These are phyloP conservation scores for Eutrema yunnanense DNA, from an alignment of 345 rosid species.

Conservation along the genomic window DNA sequence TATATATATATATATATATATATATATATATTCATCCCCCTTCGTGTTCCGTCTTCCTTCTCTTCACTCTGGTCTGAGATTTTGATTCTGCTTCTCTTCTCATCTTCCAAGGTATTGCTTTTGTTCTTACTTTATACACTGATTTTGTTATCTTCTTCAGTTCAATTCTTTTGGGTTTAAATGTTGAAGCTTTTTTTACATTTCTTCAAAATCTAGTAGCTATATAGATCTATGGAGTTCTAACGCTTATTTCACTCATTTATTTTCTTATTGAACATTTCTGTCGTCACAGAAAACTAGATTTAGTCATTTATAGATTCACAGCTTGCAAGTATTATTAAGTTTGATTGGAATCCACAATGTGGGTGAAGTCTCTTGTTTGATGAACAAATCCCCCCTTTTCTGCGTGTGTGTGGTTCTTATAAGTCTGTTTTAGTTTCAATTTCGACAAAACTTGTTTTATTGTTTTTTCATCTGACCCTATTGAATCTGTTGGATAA, in stretches of 20 bases:
- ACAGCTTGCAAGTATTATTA: not conserved
- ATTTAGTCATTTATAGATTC: not conserved
- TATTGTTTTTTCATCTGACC: not conserved
- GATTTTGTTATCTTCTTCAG: not conserved
- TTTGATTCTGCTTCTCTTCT: slow-evolving; percentile 9
- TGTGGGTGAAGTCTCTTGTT: not conserved
- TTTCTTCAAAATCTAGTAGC: not conserved
- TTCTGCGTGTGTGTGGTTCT: not conserved
- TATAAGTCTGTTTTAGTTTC: not conserved
- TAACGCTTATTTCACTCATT: not conserved
- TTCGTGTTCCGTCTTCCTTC: slow-evolving; percentile 10
- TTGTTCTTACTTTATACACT: not conserved
- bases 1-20: not conserved
- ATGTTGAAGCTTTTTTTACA: not conserved
- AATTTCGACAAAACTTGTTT: not conserved
- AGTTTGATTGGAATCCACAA: not conserved
- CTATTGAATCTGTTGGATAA: not conserved
- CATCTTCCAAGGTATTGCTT: slow-evolving; percentile 16
- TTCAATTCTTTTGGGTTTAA: not conserved
- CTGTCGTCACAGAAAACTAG: not conserved
- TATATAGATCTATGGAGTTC: slow-evolving; percentile 2
- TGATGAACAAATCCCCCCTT: not conserved
- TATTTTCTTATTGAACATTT: too few species aligned
- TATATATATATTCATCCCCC: not conserved
- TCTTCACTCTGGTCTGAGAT: slow-evolving; percentile 13